These are phyloP conservation scores for Neurospora sp. DNA, from an alignment of 495 filamentous ascomycete species.

Conservation along the genomic window DNA sequence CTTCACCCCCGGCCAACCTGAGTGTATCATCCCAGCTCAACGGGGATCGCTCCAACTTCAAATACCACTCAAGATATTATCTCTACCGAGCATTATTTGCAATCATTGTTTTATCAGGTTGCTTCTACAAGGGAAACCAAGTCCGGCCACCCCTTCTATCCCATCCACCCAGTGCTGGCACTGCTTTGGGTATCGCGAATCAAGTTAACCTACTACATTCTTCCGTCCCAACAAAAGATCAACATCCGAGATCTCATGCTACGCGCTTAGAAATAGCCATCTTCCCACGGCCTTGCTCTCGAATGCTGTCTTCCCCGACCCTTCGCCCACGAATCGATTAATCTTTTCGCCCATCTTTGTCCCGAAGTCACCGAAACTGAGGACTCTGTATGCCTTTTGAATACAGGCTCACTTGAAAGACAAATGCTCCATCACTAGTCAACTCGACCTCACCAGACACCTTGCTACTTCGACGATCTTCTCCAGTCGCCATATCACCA, in stretches of 20 bases:
- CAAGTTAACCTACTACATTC: too few species aligned
- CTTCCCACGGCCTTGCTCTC: too few species aligned
- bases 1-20: not conserved
- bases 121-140: not conserved
- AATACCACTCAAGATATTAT: not conserved
- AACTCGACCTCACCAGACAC: not conserved
- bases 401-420: not conserved
- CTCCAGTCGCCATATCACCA: not conserved
- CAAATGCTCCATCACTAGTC: not conserved
- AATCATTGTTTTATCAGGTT: not conserved
- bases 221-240: too few species aligned
- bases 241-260: too few species aligned
- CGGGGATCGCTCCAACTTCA: not conserved
- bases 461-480: not conserved
- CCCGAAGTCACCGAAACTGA: not conserved
- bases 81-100: slow-evolving; percentile 4
- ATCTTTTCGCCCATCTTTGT: too few species aligned
- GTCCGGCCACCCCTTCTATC: not conserved
- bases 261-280: too few species aligned
- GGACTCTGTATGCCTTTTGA: not conserved
- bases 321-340: not conserved
- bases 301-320: not conserved
- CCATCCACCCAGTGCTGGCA: not conserved
- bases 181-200: too few species aligned
- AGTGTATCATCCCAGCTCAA: not conserved